A percentile compares a stretch with the other conserved stretches of the same genome.
phyloP scores from a whole-genome alignment of 768 basidiomycete species.

The Chiua virens region DNA sequence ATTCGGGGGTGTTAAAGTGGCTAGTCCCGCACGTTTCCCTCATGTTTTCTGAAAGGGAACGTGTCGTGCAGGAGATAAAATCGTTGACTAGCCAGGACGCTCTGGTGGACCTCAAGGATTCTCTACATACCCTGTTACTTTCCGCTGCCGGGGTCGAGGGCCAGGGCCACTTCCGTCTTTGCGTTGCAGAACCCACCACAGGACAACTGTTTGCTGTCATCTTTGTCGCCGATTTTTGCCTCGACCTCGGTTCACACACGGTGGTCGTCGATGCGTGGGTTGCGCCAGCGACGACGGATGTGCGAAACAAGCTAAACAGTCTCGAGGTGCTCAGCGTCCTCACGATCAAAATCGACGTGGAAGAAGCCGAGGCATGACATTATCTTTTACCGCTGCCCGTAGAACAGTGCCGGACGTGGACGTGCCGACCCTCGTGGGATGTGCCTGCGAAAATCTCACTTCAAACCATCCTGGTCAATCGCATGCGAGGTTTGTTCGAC shows the following conservation, averaged over 20 bases:
- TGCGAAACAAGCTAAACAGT: slow-evolving; percentile 1
- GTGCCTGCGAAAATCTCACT: no score
- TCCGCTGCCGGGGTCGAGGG: slow-evolving; percentile 24
- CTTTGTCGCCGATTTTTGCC: slow-evolving; percentile 45
- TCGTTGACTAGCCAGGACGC: slow-evolving; percentile 22
- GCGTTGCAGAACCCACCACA: slow-evolving; percentile 15
- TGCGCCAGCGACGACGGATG: slow-evolving; percentile 20
- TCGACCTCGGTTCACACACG: slow-evolving; percentile 51
- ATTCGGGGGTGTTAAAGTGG: no score
- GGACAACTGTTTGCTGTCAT: slow-evolving; percentile 38
- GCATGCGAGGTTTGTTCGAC: no score
- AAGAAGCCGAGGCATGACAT: slow-evolving; percentile 44
- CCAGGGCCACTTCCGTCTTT: slow-evolving; percentile 18
- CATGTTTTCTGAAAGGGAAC: slow-evolving; percentile 36
- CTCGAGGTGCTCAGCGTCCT: slow-evolving; percentile 13
- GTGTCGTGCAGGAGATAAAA: background rate
- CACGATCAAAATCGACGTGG: slow-evolving; percentile 14
- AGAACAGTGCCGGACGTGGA: slow-evolving; percentile 57
- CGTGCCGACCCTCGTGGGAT: slow-evolving; percentile 45
- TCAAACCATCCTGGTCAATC: no score
- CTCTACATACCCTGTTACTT: slow-evolving; percentile 29
- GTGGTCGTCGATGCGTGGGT: slow-evolving; percentile 50
- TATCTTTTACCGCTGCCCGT: slow-evolving; percentile 48
- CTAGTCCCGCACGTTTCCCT: slow-evolving; percentile 30
- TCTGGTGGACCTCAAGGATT: slow-evolving; percentile 34